Evolutionary conservation across 1,139 yeast species (phyloP).

Genomic region (Hansenula sp.): DNA sequence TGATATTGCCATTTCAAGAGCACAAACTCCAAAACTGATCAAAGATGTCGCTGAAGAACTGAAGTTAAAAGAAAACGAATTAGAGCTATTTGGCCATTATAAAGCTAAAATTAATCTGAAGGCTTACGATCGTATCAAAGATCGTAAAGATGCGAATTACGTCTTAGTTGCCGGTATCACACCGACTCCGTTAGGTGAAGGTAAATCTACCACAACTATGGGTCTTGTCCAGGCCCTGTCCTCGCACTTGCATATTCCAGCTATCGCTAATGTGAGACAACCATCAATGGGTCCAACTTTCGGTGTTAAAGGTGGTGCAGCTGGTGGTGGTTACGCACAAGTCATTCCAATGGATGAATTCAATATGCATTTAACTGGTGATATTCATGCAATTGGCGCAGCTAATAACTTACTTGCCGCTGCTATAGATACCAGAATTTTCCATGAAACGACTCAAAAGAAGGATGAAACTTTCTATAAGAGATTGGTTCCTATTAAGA

Average conservation of each 20-base stretch:
- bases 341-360: slow-evolving; percentile 88
- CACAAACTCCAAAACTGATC: slow-evolving; percentile 67
- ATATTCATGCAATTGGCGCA: slow-evolving; percentile 77
- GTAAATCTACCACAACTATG: slow-evolving; percentile 77
- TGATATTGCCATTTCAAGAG: slow-evolving; percentile 71
- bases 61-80: slow-evolving; percentile 57
- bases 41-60: slow-evolving; percentile 60
- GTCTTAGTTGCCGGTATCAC: slow-evolving; percentile 79
- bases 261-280: slow-evolving; percentile 79
- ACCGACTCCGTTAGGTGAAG: slow-evolving; percentile 82
- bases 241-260: slow-evolving; percentile 64
- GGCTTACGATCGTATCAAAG: slow-evolving; percentile 54
- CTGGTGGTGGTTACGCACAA: slow-evolving; percentile 85
- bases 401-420: slow-evolving; percentile 80
- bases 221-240: slow-evolving; percentile 79
- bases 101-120: slow-evolving; percentile 71
- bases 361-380: slow-evolving; percentile 83
- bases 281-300: slow-evolving; percentile 89
- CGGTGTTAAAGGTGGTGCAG: slow-evolving; percentile 88
- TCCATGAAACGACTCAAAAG: slow-evolving; percentile 72
- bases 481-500: slow-evolving; percentile 67
- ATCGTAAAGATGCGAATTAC: slow-evolving; percentile 62
- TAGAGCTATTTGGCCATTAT: slow-evolving; percentile 70
- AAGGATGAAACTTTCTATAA: slow-evolving; percentile 60
- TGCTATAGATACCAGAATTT: slow-evolving; percentile 80